phyloP scores from a whole-genome alignment of 2,329 filamentous ascomycete species.

The Fusarium multiceps region DNA sequence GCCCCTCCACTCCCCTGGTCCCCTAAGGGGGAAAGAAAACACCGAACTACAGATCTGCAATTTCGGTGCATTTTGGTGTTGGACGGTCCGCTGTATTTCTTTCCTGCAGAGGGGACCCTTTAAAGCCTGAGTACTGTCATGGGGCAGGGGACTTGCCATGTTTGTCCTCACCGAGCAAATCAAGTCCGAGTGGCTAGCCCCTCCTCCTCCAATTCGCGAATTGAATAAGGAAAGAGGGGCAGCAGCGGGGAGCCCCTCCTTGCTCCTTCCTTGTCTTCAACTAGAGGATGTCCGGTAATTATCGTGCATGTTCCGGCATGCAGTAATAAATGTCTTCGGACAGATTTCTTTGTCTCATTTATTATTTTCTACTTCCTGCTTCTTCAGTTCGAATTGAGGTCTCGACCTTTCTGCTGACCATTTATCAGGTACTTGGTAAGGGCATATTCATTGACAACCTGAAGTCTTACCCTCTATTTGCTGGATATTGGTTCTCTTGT shows the following conservation, averaged over 20 bases:
- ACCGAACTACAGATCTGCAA: background rate
- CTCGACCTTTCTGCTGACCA: background rate
- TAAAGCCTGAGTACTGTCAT: background rate
- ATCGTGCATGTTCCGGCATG: background rate
- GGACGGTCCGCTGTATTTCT: background rate
- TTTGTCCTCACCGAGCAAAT: slow-evolving; percentile 44
- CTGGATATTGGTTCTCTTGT: background rate
- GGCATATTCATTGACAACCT: background rate
- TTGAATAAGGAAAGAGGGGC: slow-evolving; percentile 1
- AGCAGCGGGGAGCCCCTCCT: background rate
- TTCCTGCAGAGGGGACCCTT: background rate
- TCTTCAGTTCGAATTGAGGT: background rate
- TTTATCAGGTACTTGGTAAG: background rate
- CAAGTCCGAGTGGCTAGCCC: slow-evolving; percentile 29
- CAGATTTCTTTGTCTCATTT: background rate
- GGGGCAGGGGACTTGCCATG: slow-evolving; percentile 19
- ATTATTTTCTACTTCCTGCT: background rate
- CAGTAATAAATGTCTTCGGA: background rate
- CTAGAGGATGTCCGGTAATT: background rate
- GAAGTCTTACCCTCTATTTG: background rate
- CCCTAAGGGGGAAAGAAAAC: background rate
- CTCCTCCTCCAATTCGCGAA: slow-evolving; percentile 41
- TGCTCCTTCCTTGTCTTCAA: background rate
- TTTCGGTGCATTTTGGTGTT: background rate
- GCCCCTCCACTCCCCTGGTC: slow-evolving; percentile 17